phyloP scores from a whole-genome alignment of 2,329 filamentous ascomycete species.

The Trichoderma koningiopsis region DNA sequence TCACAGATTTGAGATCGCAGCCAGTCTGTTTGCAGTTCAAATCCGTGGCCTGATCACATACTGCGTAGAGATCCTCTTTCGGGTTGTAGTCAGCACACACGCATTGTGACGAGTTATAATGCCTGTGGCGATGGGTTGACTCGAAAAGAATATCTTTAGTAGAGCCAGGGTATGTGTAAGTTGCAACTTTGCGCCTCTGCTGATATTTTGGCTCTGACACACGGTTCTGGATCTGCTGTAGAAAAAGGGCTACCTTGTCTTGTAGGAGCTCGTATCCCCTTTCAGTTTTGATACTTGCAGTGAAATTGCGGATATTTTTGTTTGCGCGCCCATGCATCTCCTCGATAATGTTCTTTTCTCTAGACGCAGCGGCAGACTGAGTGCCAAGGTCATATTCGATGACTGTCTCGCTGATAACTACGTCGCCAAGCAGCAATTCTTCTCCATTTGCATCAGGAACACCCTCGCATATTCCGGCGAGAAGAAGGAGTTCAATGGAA shows the following conservation, averaged over 20 bases:
- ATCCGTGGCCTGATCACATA: not conserved
- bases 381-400: not conserved
- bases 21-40: not conserved
- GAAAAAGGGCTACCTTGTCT: not conserved
- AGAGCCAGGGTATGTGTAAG: not conserved
- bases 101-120: not conserved
- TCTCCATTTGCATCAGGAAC: not conserved
- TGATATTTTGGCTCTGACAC: not conserved
- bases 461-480: not conserved
- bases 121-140: not conserved
- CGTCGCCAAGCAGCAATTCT: not conserved
- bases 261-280: not conserved
- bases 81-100: not conserved
- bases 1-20: not conserved
- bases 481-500: not conserved
- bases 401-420: not conserved
- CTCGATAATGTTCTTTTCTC: not conserved
- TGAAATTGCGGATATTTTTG: not conserved
- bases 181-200: not conserved
- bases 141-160: not conserved
- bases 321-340: not conserved
- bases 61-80: not conserved
- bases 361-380: not conserved
- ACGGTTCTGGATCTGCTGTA: not conserved
- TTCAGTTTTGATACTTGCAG: not conserved